Evolutionary conservation across 768 basidiomycete genomes (phyloP), one percentile per base, ranked within the genome.

Genomic region (Boletellus emodensis): DNA sequence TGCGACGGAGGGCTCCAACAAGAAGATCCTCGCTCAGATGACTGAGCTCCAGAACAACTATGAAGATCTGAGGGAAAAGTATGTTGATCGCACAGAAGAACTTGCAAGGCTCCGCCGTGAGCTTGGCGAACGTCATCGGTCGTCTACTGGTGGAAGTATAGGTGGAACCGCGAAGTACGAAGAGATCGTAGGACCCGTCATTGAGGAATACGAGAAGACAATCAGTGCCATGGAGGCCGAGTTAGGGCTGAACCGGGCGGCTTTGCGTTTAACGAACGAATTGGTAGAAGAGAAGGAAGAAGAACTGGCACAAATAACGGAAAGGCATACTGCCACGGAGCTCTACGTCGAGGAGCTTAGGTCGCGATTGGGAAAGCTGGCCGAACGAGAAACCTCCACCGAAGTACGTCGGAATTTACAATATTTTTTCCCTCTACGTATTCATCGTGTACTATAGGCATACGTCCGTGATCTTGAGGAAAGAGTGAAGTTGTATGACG

Each of bases 121-220:
- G 61, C 76, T 90, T 18, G 89, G 87, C 35, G 87, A 89, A 61
- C 81, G 75, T 63, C 84, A 87, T 57, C 78, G 87, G 36, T 59
- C 65, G 17, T 81, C 81, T 28, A 62, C 58, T 24, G 76, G 80
- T 8, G 87, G 88, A 26, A 78, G 80, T 32, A 60, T 85, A 18
- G 79, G 81, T 3, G 87, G 82, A 15, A 88, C 84, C 3, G 84
- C 77, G 52, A 86, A 84, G 61, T 92, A 92, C 61, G 91, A 92
- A 62, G 91, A 92, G 69, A 93, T 89, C 55, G 94, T 98, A 18
- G 94, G 93, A 14, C 95, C 95, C 2, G 94, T 99, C 59, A 96
- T 99, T 45, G 90, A 96, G 70, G 94, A 97, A 71, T 99, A 99
- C 69, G 95, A 99, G 75, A 93, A 95, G 76, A 92, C 93, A 1